phyloP scores from a whole-genome alignment of 2,329 filamentous ascomycete species.

The Pezicula carpinea region DNA sequence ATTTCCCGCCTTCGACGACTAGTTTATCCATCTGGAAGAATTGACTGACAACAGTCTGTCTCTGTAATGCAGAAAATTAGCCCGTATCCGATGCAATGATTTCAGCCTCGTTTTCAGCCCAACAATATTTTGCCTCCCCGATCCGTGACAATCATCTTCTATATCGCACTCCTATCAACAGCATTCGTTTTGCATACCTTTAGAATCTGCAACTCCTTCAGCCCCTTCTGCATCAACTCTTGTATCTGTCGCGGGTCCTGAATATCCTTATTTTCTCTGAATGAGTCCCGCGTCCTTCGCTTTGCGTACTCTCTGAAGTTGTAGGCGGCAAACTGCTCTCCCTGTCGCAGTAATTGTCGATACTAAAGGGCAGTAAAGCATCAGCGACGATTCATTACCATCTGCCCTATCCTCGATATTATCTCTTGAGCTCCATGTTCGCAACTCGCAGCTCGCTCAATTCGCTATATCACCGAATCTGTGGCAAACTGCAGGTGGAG shows the following conservation, averaged over 20 bases:
- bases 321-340: slow-evolving; percentile 84
- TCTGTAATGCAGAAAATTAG: slow-evolving; percentile 46
- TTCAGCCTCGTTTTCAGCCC: background rate
- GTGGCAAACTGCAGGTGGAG: background rate
- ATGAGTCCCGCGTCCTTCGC: slow-evolving; percentile 85
- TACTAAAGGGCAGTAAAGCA: slow-evolving; percentile 52
- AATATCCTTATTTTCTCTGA: slow-evolving; percentile 72
- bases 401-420: too few species aligned
- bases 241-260: slow-evolving; percentile 74
- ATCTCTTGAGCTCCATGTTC: too few species aligned
- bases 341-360: slow-evolving; percentile 83
- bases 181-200: slow-evolving; percentile 61
- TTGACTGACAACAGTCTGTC: slow-evolving; percentile 90
- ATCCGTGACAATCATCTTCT: background rate
- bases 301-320: slow-evolving; percentile 98
- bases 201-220: slow-evolving; percentile 81
- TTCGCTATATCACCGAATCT: background rate
- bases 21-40: slow-evolving; percentile 90
- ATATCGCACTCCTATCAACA: background rate
- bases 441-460: background rate
- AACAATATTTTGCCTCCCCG: slow-evolving; percentile 12
- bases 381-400: too few species aligned
- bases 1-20: slow-evolving; percentile 84
- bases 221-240: slow-evolving; percentile 81
- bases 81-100: slow-evolving; percentile 1